phyloP scores from a whole-genome alignment of 495 filamentous ascomycete species.

The Letharia lupina region DNA sequence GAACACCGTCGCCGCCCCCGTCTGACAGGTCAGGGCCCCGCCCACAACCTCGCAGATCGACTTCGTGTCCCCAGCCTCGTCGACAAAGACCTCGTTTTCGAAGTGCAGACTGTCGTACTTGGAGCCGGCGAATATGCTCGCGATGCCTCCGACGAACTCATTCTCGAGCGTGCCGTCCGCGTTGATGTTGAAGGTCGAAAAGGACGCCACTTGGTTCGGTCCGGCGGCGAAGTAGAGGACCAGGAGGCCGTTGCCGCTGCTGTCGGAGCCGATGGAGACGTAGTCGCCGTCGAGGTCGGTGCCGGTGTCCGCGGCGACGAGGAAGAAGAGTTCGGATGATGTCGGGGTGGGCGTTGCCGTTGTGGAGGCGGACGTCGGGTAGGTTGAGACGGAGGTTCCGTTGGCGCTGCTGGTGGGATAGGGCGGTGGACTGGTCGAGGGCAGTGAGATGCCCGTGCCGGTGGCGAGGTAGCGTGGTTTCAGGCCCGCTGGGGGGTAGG shows the following conservation, averaged over 20 bases:
- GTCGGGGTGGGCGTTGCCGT: neutral
- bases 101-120: neutral
- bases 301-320: neutral
- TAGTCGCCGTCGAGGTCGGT: neutral
- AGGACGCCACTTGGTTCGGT: neutral
- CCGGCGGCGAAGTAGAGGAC: neutral
- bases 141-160: neutral
- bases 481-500: neutral
- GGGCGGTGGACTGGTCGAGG: neutral
- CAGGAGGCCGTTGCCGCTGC: neutral
- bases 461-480: neutral
- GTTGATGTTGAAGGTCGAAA: neutral
- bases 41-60: neutral
- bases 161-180: neutral
- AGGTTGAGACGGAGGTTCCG: neutral
- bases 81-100: neutral
- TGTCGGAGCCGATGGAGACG: neutral
- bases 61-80: neutral
- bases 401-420: neutral
- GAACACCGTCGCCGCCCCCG: neutral
- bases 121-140: neutral
- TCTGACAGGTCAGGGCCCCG: neutral
- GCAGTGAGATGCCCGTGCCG: neutral
- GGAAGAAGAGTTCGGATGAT: neutral
- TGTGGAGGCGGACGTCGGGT: neutral